Conservation (phyloP, 495 filamentous ascomycete species). For the Saxispiralis lemnorum region DNA sequence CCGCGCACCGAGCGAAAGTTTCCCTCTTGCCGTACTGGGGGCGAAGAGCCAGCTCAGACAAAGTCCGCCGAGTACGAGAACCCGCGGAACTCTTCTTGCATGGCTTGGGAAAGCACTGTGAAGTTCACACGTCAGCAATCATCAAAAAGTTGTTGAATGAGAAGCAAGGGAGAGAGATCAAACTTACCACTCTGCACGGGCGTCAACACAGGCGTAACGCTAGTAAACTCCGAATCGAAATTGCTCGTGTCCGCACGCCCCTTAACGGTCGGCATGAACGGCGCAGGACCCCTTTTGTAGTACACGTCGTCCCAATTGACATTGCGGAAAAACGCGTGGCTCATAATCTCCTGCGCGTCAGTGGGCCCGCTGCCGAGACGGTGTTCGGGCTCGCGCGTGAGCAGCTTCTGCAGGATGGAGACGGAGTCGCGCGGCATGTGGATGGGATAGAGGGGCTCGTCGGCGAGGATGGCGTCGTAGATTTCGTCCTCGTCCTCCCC, state of each 20-base stretch:
- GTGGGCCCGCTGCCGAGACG: slow-evolving; percentile 87
- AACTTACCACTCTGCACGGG: slow-evolving; percentile 88
- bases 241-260: slow-evolving; percentile 95
- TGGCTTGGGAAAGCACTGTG: slow-evolving; percentile 83
- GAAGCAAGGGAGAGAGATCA: neutral
- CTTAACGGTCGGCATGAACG: slow-evolving; percentile 76
- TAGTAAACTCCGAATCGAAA: slow-evolving; percentile 97
- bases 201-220: slow-evolving; percentile 90
- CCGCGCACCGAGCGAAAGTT: no score
- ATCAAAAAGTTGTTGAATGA: no score
- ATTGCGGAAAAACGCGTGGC: slow-evolving; percentile 91
- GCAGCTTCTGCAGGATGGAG: slow-evolving; percentile 90
- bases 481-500: slow-evolving; percentile 99
- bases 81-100: slow-evolving; percentile 99
- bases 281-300: slow-evolving; percentile 74
- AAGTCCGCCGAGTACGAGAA: slow-evolving; percentile 90
- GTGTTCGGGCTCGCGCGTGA: slow-evolving; percentile 86
- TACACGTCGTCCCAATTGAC: slow-evolving; percentile 98
- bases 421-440: slow-evolving; percentile 98
- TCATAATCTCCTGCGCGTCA: slow-evolving; percentile 98
- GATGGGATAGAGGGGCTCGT: slow-evolving; percentile 95
- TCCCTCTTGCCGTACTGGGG: no score
- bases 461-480: slow-evolving; percentile 95
- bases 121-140: neutral
- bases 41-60: slow-evolving; percentile 17